phyloP scores from a whole-genome alignment of 2,329 filamentous ascomycete species.

The Chaetomium globosum region DNA sequence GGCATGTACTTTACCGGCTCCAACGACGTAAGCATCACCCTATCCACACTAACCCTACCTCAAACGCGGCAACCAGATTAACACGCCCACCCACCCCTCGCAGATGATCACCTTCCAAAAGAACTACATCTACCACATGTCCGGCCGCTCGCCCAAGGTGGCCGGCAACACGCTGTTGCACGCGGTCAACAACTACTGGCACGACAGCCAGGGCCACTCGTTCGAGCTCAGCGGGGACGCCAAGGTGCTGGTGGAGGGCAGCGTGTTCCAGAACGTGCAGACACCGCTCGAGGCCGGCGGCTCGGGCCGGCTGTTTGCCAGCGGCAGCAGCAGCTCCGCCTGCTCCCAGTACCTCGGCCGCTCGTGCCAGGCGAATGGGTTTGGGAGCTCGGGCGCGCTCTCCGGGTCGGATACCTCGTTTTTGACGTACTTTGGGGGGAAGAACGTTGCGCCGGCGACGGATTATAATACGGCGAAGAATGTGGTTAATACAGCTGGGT shows the following conservation, averaged over 20 bases:
- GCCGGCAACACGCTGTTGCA: conserved; percentile 27
- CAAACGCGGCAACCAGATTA: no score
- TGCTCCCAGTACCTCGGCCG: conserved; percentile 53
- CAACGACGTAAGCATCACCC: conserved; percentile 45
- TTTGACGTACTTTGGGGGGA: conserved; percentile 50
- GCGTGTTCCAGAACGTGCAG: conserved; percentile 26
- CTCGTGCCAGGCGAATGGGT: conserved; percentile 55
- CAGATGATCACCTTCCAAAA: conserved; percentile 26
- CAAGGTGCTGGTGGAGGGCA: conserved; percentile 27
- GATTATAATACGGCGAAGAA: conserved; percentile 22
- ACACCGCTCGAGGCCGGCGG: conserved; percentile 25
- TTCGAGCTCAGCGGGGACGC: conserved; percentile 24
- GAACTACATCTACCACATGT: conserved; percentile 27
- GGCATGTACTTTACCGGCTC: conserved; percentile 59
- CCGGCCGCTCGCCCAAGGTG: conserved; percentile 27
- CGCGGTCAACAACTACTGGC: conserved; percentile 30
- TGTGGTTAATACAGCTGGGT: conserved; percentile 18
- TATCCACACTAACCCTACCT: no score
- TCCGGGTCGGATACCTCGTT: conserved; percentile 50
- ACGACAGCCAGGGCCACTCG: conserved; percentile 25
- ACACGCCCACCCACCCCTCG: background rate
- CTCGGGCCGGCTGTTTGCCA: conserved; percentile 43
- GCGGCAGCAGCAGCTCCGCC: conserved; percentile 42
- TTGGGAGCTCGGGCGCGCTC: conserved; percentile 47
- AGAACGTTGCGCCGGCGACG: conserved; percentile 23